phyloP scores from a whole-genome alignment of 169 alveolate species.

The Cryptosporidium felis region DNA sequence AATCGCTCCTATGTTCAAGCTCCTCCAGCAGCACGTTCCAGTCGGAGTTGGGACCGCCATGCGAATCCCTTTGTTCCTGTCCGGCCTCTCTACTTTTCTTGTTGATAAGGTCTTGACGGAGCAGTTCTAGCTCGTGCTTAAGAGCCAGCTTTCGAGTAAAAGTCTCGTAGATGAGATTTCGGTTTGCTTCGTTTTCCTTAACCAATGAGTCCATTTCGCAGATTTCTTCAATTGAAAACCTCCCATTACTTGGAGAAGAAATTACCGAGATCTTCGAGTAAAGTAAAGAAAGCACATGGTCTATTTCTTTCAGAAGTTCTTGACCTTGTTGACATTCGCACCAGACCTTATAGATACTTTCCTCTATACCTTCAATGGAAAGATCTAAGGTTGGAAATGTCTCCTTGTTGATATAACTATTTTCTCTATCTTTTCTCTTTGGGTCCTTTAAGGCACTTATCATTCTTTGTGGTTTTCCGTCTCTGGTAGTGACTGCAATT shows the following conservation, averaged over 20 bases:
- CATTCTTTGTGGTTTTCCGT: not conserved
- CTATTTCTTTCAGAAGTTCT: conserved; percentile 6
- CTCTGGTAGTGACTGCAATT: not conserved
- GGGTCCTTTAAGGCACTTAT: not conserved
- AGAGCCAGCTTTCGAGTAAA: not conserved
- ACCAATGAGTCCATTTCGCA: not conserved
- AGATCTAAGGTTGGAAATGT: conserved; percentile 46
- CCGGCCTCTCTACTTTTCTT: not conserved
- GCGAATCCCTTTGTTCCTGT: not conserved
- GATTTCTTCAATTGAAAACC: not conserved
- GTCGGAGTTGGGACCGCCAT: not conserved
- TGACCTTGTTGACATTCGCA: conserved; percentile 16
- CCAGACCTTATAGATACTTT: conserved; percentile 10
- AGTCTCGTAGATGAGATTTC: conserved; percentile 4
- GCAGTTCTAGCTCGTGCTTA: conserved; percentile 5
- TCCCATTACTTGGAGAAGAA: not conserved
- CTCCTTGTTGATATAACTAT: conserved; percentile 18
- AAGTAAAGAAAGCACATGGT: not conserved
- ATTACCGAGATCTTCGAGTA: conserved; percentile 19
- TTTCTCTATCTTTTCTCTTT: conserved; percentile 8
- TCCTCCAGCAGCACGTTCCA: not conserved
- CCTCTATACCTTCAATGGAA: conserved; percentile 57
- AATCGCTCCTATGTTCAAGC: not conserved
- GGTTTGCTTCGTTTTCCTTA: conserved; percentile 1
- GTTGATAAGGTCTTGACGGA: not conserved